Evolutionary conservation across 305 asterid genomes (phyloP).

Genomic region (Fraxinus xanthoxyloides): DNA sequence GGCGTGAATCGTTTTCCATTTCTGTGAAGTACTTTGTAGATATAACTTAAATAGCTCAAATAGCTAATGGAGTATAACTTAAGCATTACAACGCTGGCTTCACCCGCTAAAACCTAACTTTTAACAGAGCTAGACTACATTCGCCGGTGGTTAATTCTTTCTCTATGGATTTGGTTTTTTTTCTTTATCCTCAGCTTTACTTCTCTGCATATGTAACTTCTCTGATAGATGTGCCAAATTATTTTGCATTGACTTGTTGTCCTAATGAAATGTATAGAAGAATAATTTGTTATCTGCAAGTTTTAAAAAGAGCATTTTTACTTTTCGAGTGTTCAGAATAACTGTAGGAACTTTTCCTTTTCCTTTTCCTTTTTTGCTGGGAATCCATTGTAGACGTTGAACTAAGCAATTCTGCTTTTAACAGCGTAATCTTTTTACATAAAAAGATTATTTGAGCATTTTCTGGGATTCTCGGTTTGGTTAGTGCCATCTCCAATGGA

Average conservation of each 20-base stretch:
- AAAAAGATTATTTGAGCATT: not conserved
- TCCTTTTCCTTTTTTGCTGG: not conserved
- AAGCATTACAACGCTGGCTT: not conserved
- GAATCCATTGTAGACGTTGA: not conserved
- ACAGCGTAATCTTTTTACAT: not conserved
- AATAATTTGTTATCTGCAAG: not conserved
- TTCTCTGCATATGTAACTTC: not conserved
- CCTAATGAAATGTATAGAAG: not conserved
- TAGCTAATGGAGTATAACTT: not conserved
- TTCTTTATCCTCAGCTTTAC: not conserved
- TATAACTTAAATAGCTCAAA: not conserved
- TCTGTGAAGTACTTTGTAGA: not conserved
- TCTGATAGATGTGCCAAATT: not conserved
- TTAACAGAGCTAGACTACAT: not conserved
- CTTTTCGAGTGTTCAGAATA: not conserved
- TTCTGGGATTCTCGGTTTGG: not conserved
- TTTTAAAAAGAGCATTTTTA: not conserved
- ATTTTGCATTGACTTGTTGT: not conserved
- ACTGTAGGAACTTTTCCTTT: not conserved
- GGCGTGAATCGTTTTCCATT: not conserved
- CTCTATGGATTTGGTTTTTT: conserved; percentile 5
- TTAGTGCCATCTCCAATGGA: too few relatives aligned
- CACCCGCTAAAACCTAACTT: not conserved
- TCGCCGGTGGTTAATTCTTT: not conserved
- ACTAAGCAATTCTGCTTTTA: not conserved